phyloP scores from a whole-genome alignment of 306 rosid genomes.

The Pyrus betulifolia region DNA sequence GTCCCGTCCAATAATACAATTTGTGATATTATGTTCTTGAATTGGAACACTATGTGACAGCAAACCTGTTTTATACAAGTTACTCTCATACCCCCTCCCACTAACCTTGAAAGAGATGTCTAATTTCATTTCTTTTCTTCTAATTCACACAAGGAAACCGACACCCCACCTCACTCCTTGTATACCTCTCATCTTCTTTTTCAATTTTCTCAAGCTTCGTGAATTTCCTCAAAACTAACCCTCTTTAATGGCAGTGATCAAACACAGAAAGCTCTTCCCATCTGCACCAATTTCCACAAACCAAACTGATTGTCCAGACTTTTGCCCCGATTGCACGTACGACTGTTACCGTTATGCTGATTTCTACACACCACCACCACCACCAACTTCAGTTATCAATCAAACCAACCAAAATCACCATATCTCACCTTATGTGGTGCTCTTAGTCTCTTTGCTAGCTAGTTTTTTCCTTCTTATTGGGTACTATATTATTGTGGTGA shows the following conservation, averaged over 20 bases:
- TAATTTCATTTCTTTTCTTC: slow-evolving; percentile 24
- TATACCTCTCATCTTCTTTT: slow-evolving; percentile 15
- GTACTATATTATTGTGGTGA: slow-evolving; percentile 43
- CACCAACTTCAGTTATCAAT: slow-evolving; percentile 12
- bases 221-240: neutral
- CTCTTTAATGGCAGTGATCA: slow-evolving; percentile 31
- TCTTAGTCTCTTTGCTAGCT: slow-evolving; percentile 34
- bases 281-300: slow-evolving; percentile 18
- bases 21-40: too few relatives aligned
- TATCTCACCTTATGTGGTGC: slow-evolving; percentile 37
- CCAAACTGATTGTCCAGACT: slow-evolving; percentile 49
- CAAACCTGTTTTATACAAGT: too few relatives aligned
- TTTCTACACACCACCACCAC: slow-evolving; percentile 19
- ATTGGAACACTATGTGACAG: too few relatives aligned
- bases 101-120: slow-evolving; percentile 36
- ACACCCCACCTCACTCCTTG: slow-evolving; percentile 15
- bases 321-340: slow-evolving; percentile 41
- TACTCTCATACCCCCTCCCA: neutral
- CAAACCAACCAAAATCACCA: slow-evolving; percentile 8
- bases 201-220: neutral
- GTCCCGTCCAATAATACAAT: too few relatives aligned
- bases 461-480: slow-evolving; percentile 29
- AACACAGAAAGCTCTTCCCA: slow-evolving; percentile 61
- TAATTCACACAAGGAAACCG: slow-evolving; percentile 28
- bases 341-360: slow-evolving; percentile 40